Base-by-base conservation (phyloP, 371 early-diverging fungal genomes). In the Lichtheimia corymbifera region DNA sequence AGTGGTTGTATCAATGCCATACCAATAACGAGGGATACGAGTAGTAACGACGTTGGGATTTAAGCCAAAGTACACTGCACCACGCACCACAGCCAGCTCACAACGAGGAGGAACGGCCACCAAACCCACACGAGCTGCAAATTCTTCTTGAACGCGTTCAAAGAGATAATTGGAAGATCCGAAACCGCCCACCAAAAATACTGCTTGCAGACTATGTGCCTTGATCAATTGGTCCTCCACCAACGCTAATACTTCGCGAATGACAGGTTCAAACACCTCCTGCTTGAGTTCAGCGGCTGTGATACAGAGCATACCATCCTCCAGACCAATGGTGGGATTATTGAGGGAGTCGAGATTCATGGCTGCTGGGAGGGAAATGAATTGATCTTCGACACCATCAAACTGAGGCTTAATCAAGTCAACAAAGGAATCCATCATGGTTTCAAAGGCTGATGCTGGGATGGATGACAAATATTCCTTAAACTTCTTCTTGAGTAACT, bases 181-280 rank as follows among this genome's bases (percentile, higher is more conserved):
- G 62, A 84, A 84, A 20, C 85, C 85, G 58, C 85, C 85, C 5
- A 84, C 85, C 53, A 84, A 64, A 50, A 84, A 84, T 11, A 84
- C 59, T 4, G 83, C 82, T 50, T 76, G 70, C 27, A 79, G 50
- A 9, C 61, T 50, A 1, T 67, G 69, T n/a, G 69, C 73, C 60
- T 76, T 72, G 41, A 57, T 55, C 30, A 79, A 40, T 52, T 79
- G 80, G 12, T 79, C 74, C 22, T 74, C 67, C n/a, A 79, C 68
- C 55, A 79, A 52, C 15, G 69, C 63, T 3, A 79, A 47, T 1
- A 76, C 76, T 55, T 74, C 70, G n/a, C 63, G 62, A 45, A 79
- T 68, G 6, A 79, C 80, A 4, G 80, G 80, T 40, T 72, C 68
- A 61, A 79, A 79, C 6, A 79, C 80, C 53, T 71, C 64, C n/a